Conservation (phyloP, 164 flowering plant species). For the Vitis riparia region DNA sequence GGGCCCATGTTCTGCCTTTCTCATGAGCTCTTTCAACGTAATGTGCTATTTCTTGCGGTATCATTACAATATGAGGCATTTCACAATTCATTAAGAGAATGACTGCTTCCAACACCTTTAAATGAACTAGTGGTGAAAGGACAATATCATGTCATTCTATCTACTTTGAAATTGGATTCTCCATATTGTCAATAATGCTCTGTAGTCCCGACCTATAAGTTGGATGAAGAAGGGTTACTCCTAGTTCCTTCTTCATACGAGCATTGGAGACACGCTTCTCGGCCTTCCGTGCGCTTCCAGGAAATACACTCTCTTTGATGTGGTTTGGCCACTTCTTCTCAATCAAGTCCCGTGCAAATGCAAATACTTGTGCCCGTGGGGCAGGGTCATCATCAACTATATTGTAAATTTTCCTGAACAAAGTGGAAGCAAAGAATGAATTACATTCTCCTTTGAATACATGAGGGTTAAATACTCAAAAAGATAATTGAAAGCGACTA, state of each 20-base stretch:
- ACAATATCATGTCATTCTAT: not conserved
- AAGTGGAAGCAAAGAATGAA: not conserved
- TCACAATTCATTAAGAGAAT: too few relatives aligned
- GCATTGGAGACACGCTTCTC: conserved; percentile 79
- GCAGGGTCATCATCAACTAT: conserved; percentile 90
- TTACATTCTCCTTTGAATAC: not conserved
- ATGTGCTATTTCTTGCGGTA: too few relatives aligned
- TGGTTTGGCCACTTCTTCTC: conserved; percentile 57
- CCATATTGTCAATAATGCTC: conserved; percentile 51
- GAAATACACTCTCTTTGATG: conserved; percentile 6
- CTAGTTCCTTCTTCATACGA: conserved; percentile 72
- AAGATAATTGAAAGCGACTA: too few relatives aligned
- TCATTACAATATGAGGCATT: too few relatives aligned
- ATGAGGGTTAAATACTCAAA: too few relatives aligned
- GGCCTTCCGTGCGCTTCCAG: conserved; percentile 15
- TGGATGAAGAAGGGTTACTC: conserved; percentile 68
- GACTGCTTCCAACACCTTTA: too few relatives aligned
- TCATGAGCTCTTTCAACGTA: too few relatives aligned
- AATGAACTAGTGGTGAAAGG: too few relatives aligned
- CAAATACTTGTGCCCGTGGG: conserved; percentile 74
- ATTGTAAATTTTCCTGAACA: conserved; percentile 66
- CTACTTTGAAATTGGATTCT: conserved; percentile 20
- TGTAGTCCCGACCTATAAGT: conserved; percentile 68
- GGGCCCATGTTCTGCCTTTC: too few relatives aligned
- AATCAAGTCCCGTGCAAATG: conserved; percentile 56